phyloP scores from a whole-genome alignment of 2,329 filamentous ascomycete species.

The Fusarium udum region DNA sequence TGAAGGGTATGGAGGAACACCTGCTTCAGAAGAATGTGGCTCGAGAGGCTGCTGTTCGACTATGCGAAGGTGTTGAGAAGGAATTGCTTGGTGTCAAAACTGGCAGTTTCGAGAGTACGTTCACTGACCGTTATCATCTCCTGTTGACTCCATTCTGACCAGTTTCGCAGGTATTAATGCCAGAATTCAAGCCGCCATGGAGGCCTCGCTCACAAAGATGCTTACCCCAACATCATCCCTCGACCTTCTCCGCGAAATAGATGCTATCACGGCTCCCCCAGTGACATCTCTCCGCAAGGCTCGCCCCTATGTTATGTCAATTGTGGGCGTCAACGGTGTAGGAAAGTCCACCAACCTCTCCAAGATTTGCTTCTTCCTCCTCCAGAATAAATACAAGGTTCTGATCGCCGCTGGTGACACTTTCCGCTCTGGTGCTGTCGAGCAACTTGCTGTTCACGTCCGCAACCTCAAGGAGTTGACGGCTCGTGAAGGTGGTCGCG shows the following conservation, averaged over 20 bases:
- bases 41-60: slow-evolving; percentile 87
- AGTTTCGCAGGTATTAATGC: slow-evolving; percentile 72
- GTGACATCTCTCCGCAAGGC: slow-evolving; percentile 68
- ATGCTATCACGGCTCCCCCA: slow-evolving; percentile 75
- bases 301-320: slow-evolving; percentile 95
- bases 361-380: slow-evolving; percentile 97
- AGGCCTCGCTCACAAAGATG: slow-evolving; percentile 92
- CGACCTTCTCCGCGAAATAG: slow-evolving; percentile 93
- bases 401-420: slow-evolving; percentile 95
- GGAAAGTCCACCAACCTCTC: slow-evolving; percentile 98
- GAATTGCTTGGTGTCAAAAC: slow-evolving; percentile 93
- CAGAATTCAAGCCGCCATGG: slow-evolving; percentile 86
- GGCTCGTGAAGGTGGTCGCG: slow-evolving; percentile 80
- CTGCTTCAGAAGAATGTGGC: slow-evolving; percentile 96
- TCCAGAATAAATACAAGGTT: slow-evolving; percentile 97
- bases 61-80: slow-evolving; percentile 91
- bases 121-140: not conserved
- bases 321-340: slow-evolving; percentile 97
- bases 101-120: slow-evolving; percentile 80
- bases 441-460: slow-evolving; percentile 95
- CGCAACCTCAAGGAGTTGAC: slow-evolving; percentile 91
- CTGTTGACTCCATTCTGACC: slow-evolving; percentile 15
- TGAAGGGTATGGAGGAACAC: slow-evolving; percentile 97
- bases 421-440: slow-evolving; percentile 95
- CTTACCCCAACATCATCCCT: slow-evolving; percentile 94